These are phyloP conservation scores for Coemansia sp. DNA, from an alignment of 192 early-diverging fungal genomes.

Conservation along the genomic window DNA sequence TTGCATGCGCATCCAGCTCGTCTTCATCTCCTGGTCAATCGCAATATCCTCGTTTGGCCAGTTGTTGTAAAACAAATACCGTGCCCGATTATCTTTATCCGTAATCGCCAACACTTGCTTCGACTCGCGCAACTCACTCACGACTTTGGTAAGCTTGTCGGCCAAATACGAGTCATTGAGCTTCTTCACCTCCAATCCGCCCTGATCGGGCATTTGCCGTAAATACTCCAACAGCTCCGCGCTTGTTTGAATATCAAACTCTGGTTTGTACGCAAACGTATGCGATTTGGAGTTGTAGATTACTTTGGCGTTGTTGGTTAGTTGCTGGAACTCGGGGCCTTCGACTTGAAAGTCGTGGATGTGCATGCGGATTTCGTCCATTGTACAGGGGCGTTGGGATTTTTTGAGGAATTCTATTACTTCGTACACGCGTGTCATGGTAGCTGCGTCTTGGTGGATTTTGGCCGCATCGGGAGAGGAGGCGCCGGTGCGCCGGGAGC, in stretches of 20 bases:
- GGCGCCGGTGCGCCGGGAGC: background rate
- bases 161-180: conserved; percentile 72
- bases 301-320: conserved; percentile 65
- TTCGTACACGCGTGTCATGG: conserved; percentile 32
- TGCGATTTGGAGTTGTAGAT: conserved; percentile 54
- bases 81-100: conserved; percentile 62
- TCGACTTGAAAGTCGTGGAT: conserved; percentile 59
- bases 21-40: conserved; percentile 62
- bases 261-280: conserved; percentile 75
- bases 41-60: conserved; percentile 11
- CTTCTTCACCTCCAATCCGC: conserved; percentile 71
- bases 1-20: conserved; percentile 63
- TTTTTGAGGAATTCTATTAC: conserved; percentile 48
- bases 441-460: conserved; percentile 15
- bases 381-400: conserved; percentile 59
- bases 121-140: conserved; percentile 40
- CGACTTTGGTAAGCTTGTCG: conserved; percentile 17
- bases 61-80: conserved; percentile 68
- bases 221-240: conserved; percentile 70
- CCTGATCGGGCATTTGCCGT: conserved; percentile 52
- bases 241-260: conserved; percentile 65
- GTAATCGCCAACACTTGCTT: conserved; percentile 62
- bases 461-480: conserved; percentile 1
- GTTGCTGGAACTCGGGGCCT: conserved; percentile 54
- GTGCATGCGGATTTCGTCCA: conserved; percentile 57